Conservation (phyloP, 1,284 basidiomycete genomes). For the Moesziomyces parantarcticus region DNA sequence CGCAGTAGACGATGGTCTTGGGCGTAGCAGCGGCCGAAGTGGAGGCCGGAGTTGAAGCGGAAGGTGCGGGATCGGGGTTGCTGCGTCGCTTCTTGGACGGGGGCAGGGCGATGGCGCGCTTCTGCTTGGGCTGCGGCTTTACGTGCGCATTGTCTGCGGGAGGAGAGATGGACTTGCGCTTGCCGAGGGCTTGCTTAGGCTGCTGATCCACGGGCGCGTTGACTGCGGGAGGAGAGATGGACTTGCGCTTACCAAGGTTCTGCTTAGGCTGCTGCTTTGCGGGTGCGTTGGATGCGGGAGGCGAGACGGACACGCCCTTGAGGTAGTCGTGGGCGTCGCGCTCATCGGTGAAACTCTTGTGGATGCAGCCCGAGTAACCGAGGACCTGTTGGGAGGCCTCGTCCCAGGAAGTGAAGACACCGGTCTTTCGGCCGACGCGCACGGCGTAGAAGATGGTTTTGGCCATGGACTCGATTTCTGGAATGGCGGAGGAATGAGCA, state of each 20-base stretch:
- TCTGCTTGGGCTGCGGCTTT: too few species aligned
- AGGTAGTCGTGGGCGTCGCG: conserved; percentile 71
- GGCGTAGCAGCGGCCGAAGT: too few species aligned
- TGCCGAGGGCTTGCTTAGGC: too few species aligned
- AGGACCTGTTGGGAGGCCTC: conserved; percentile 75
- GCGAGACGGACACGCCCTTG: background rate
- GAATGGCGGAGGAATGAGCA: conserved; percentile 4
- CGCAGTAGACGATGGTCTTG: conserved; percentile 74
- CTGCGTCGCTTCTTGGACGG: too few species aligned
- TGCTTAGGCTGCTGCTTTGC: too few species aligned
- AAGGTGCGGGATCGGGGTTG: background rate
- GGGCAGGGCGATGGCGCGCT: too few species aligned
- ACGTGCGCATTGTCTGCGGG: too few species aligned
- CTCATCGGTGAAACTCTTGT: conserved; percentile 74
- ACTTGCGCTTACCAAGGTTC: too few species aligned
- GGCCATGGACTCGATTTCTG: conserved; percentile 6
- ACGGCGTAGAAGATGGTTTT: conserved; percentile 57
- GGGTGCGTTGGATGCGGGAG: too few species aligned
- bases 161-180: too few species aligned
- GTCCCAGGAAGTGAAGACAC: conserved; percentile 64
- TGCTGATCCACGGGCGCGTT: too few species aligned
- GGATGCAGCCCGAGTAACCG: conserved; percentile 73
- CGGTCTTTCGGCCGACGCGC: conserved; percentile 49
- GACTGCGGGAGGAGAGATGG: too few species aligned
- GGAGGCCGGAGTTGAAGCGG: background rate